Evolutionary conservation across 75 land plant species (phyloP), one percentile per base, ranked within the genome.

Genomic region (Cunninghamia lanceolata): DNA sequence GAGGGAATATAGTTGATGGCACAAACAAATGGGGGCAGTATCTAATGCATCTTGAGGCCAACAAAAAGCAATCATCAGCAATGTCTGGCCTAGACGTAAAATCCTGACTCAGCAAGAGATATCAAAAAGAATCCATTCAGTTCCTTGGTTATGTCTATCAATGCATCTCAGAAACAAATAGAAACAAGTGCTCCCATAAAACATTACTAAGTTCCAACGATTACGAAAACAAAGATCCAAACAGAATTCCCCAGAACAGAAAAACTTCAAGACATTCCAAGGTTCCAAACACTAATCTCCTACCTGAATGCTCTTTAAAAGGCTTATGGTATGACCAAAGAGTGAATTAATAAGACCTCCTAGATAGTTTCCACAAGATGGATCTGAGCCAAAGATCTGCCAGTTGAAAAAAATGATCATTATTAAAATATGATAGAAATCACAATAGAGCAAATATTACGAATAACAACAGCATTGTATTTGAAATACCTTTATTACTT

Each of bases 11-110:
- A 2, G 94, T 53, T 40, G 93, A 93, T 14, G 99, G 95, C 10
- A 96, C 89, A 85, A 98, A 93, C 84, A 98, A 77, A 28, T 98
- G 92, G 78, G 99, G 99, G 84, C 99, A 98, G 87, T 98, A 98
- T 56, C 99, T 93, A 32, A 95, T 96, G 86, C 99, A 98, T 75
- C 99, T 95, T 84, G 99, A 98, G 78, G 99, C 97, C 86, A 98
- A 87, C 82, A 98, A 88, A 88, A 96, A 98, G 87, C 99, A 98
- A 71, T 98, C 99, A 92, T 98, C 99, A 17, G 96, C 99, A 54
- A 98, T 87, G 70, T 98, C 99, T n/a, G 99, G 99, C 85, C 94
- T 92, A 1, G 93, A 85, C 54, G 99, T 98, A 63, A 98, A 96
- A 50, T 94, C 97, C 99, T 98, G 91, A 50, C 74, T 17, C 68